phyloP scores from a whole-genome alignment of 2,329 filamentous ascomycete genomes.

The Verticillium zaregamsianum region DNA sequence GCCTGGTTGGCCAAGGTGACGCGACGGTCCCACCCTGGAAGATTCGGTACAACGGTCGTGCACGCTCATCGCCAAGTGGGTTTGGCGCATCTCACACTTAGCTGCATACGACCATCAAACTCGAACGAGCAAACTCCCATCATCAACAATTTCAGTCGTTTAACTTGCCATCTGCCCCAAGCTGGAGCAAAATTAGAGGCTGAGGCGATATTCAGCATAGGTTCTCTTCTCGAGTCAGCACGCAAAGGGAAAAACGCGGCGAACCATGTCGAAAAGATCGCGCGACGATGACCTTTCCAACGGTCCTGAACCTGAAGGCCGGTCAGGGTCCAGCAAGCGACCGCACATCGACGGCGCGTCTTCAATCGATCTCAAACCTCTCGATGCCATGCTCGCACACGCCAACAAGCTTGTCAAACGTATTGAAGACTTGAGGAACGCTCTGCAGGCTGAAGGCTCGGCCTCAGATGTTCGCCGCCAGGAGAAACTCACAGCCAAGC shows the following conservation, averaged over 20 bases:
- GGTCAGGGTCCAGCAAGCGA: conserved; percentile 5
- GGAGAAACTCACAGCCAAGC: background rate
- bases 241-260: no score
- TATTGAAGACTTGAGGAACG: background rate
- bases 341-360: background rate
- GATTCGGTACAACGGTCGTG: background rate
- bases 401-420: conserved; percentile 34
- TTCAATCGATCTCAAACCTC: conserved; percentile 13
- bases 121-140: background rate
- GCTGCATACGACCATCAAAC: background rate
- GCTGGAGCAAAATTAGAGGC: background rate
- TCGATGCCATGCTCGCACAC: conserved; percentile 25
- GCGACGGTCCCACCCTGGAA: background rate
- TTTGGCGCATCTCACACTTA: background rate
- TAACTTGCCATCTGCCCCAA: background rate
- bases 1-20: background rate
- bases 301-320: background rate
- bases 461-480: background rate
- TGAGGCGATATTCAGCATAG: no score
- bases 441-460: background rate
- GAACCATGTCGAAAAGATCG: conserved; percentile 11
- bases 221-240: background rate
- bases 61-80: background rate
- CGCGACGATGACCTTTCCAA: background rate
- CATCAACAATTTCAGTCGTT: background rate